Base-by-base conservation (phyloP, 176 grass and related monocot species). In the Aegilops speltoides region DNA sequence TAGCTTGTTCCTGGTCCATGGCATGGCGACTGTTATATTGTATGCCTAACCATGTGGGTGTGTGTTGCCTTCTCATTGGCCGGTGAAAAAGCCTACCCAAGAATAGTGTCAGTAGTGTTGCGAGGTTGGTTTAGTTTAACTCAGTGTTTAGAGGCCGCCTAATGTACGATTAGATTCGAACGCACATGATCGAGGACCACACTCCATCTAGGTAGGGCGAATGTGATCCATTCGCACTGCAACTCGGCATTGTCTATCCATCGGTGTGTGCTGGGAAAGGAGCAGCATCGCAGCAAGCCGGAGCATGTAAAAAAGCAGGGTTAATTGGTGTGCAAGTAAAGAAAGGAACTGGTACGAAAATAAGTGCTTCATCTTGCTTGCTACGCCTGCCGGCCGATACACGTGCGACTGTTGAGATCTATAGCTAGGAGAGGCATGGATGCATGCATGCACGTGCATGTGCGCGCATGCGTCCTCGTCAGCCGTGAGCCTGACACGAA, bases 81-180 rank as follows among this genome's bases (percentile, higher is more conserved):
- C 31, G 80, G 56, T 74, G 20, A 22, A 60, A 81, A 59, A 7
- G 32, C 64, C 64, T 69, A 32, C 10, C 64, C 22, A 66, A 24
- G 38, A 50, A 34, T 84, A 81, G 23, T 74, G 50, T 15, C 26
- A 73, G 22, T 25, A 59, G 8, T 37, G 46, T 14, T 68, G 20
- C 33, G 36, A 60, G 38, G 60, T 54, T 66, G 68, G 15, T 59
- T 81, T 77, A 68, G 83, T 60, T 76, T 81, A 81, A 46, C 31
- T 33, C 13, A 48, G 67, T 67, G 54, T 17, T 69, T 73, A 64
- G 36, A 41, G 62, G 8, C 12, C 34, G 62, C 66, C 46, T 64
- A 63, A 11, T 17, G 19, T 80, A 66, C 37, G 38, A 28, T 71
- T 13, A 65, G 82, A 89, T 89, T 89, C 76, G 43, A 43, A 57